Base-by-base conservation (phyloP, 2,329 filamentous ascomycete genomes). In the Chaetoscypha palmicola region DNA sequence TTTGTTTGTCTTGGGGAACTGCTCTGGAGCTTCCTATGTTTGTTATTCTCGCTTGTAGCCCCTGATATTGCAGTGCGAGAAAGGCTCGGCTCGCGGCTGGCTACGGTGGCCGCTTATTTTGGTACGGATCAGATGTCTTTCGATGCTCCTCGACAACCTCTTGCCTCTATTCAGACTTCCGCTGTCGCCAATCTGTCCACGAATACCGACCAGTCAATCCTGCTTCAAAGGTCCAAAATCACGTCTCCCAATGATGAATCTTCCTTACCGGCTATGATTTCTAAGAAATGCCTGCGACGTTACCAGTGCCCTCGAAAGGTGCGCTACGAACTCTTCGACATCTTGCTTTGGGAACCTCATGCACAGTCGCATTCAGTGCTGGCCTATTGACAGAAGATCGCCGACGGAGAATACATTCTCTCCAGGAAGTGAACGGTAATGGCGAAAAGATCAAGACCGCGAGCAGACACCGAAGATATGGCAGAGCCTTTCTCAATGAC, bases 261-360 rank as follows among this genome's bases (percentile, higher is more conserved):
- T 12, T 32, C 14, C 28, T 47, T 43, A 28, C 58, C 58, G 54
- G 55, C 56, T 30, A 43, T 22, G 26, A 33, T 20, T 43, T 40
- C 39, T 28, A 38, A 44, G 43, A 43, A 35, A 61, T 61, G 59
- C 56, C 57, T 28, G 48, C 68, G 44, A 64, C 66, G 38, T 63
- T 69, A 45, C 70, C 70, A 46, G 68, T 74, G 44, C 74, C 73
- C 37, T 77, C 75, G 28, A 72, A 73, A 62, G 71, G 71, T 47
- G 73, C 71, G 46, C 66, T 78, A 51, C 70, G 73, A 59, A 70
- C 73, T 46, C 70, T 79, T 26, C 72, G 73, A 48, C 70, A 73
- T 50, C 67, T 77, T 46, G 68, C 75, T 43, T 61, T 79, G 12
- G 75, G 74, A 39, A 77, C 74, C 2, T 76, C 74, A 7, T 78